phyloP scores from a whole-genome alignment of 495 filamentous ascomycete genomes.

The Tuber microsphaerosporum region DNA sequence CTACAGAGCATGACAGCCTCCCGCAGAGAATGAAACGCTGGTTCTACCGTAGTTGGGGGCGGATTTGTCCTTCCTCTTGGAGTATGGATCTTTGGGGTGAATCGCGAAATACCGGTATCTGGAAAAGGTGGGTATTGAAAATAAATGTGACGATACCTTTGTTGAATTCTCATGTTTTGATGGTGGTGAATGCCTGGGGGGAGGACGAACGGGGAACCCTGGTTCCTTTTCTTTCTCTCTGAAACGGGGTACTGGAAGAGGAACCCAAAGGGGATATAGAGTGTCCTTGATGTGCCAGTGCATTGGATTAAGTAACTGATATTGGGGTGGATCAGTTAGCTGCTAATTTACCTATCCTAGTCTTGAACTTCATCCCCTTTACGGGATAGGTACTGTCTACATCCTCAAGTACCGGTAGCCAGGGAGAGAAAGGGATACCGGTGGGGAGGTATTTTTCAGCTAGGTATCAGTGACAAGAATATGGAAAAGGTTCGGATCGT shows the following conservation, averaged over 20 bases:
- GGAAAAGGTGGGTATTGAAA: neutral
- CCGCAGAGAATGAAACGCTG: neutral
- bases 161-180: neutral
- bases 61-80: neutral
- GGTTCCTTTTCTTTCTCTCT: neutral
- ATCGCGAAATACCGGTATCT: neutral
- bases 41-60: neutral
- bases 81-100: neutral
- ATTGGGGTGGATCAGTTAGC: neutral
- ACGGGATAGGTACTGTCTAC: neutral
- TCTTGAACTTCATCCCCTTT: neutral
- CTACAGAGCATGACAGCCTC: neutral
- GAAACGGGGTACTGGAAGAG: neutral
- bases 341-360: neutral
- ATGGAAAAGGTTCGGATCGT: neutral
- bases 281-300: neutral
- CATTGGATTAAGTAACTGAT: neutral
- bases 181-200: constrained; percentile 1
- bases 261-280: neutral
- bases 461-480: neutral
- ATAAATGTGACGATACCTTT: constrained; percentile 2
- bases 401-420: neutral
- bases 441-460: neutral
- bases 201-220: neutral
- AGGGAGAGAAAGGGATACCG: neutral